Percentiles rank a stretch among this genome's conserved stretches.
These are phyloP conservation scores for Podospora bellae-mahoneyi DNA, from an alignment of 495 filamentous ascomycete genomes.

Conservation along the genomic window DNA sequence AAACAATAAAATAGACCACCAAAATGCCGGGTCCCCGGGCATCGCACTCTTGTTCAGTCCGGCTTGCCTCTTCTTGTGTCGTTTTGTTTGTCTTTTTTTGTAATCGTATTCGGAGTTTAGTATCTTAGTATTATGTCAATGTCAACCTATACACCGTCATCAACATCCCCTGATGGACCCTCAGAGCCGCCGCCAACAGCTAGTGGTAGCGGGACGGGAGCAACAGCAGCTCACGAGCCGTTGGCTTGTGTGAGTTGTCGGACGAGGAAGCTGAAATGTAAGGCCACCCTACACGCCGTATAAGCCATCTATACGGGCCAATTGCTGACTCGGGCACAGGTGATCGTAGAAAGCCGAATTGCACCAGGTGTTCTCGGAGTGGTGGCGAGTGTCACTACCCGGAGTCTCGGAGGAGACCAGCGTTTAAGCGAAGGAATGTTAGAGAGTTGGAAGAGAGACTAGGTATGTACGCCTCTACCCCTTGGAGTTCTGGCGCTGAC, in stretches of 20 bases:
- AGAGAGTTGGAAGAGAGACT: conserved; percentile 79
- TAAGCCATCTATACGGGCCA: neutral
- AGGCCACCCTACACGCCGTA: conserved; percentile 13
- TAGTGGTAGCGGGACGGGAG: neutral
- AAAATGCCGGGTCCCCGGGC: neutral
- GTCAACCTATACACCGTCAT: conserved; percentile 9
- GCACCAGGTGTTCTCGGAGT: conserved; percentile 67
- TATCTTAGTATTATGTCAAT: conserved; percentile 16
- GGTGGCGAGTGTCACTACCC: conserved; percentile 76
- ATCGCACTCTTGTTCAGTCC: conserved; percentile 10
- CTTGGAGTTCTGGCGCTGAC: neutral
- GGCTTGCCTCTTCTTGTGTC: conserved; percentile 13
- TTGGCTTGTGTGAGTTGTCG: conserved; percentile 58
- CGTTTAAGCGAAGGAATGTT: conserved; percentile 83
- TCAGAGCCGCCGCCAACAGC: neutral
- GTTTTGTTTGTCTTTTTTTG: neutral
- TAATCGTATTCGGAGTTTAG: conserved; percentile 4
- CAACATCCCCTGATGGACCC: neutral
- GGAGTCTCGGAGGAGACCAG: conserved; percentile 80
- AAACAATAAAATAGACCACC: conserved; percentile 10
- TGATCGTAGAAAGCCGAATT: conserved; percentile 64
- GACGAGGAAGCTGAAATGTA: conserved; percentile 60
- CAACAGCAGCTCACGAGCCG: conserved; percentile 26
- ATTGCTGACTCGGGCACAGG: conserved; percentile 24
- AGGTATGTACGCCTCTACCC: conserved; percentile 45